These are phyloP conservation scores for Onygenales sp. DNA, from an alignment of 2,329 filamentous ascomycete species.

Conservation along the genomic window DNA sequence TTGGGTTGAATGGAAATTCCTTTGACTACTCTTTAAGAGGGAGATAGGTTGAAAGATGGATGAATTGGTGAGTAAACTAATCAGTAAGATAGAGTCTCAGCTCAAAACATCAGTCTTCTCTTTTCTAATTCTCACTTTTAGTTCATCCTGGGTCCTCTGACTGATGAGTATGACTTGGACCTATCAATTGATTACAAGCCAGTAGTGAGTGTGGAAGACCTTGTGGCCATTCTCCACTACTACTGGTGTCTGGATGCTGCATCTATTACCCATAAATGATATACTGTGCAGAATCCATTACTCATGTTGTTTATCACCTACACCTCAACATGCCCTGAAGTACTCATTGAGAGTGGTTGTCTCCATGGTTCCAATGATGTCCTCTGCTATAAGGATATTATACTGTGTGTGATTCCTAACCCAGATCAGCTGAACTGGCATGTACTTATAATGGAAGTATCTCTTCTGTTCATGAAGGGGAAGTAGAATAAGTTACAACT, in stretches of 20 bases:
- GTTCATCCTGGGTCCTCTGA: constrained; percentile 1
- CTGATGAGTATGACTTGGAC: constrained; percentile 2
- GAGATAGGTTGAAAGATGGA: constrained; percentile 5
- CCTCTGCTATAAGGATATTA: constrained; percentile 4
- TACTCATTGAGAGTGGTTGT: constrained; percentile 3
- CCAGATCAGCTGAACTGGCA: not conserved
- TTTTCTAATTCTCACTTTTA: not conserved
- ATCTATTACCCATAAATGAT: constrained; percentile 1
- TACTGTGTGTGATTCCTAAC: constrained; percentile 1
- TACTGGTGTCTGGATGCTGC: constrained; percentile 1
- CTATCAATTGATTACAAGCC: not conserved
- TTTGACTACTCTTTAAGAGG: constrained; percentile 5
- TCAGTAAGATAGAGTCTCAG: not conserved
- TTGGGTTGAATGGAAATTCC: constrained; percentile 7
- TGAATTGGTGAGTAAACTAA: constrained; percentile 5
- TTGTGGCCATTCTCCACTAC: constrained; percentile 1
- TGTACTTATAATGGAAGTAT: constrained; percentile 3
- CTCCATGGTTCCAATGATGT: not conserved
- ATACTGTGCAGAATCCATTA: constrained; percentile 1
- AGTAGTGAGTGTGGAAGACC: not conserved
- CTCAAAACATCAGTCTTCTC: not conserved
- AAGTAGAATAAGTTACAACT: constrained; percentile 1
- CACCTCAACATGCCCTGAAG: not conserved
- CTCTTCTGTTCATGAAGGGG: constrained; percentile 2
- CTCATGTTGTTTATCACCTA: constrained; percentile 3